Evolutionary conservation across 148 eudicot species (phyloP).

Genomic region (Fagopyrum homotropicum): DNA sequence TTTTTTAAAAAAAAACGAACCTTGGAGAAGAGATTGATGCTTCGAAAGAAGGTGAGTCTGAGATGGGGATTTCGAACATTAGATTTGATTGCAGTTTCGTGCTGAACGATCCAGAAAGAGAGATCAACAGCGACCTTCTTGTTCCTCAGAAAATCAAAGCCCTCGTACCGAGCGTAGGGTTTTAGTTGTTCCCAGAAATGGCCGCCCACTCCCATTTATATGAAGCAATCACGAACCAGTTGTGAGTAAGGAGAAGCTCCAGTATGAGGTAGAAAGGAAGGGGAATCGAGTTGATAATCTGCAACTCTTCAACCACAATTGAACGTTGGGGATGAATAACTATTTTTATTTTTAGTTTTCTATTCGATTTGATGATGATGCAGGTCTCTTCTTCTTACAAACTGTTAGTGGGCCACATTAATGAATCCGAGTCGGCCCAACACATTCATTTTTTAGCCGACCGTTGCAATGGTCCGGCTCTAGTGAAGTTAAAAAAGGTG

Average conservation of each 20-base stretch:
- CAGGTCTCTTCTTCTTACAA: not conserved
- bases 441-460: no score
- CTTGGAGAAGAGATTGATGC: constrained; percentile 84
- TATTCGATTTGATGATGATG: not conserved
- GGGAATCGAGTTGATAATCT: not conserved
- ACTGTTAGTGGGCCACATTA: not conserved
- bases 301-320: not conserved
- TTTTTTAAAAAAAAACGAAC: constrained; percentile 18
- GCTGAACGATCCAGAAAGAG: constrained; percentile 92
- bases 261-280: not conserved
- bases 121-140: constrained; percentile 88
- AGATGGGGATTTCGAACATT: constrained; percentile 59
- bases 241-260: no score
- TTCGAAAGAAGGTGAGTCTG: constrained; percentile 73
- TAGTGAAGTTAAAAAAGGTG: no score
- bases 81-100: constrained; percentile 66
- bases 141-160: constrained; percentile 66
- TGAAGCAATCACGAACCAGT: not conserved
- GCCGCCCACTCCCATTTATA: constrained; percentile 80
- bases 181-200: constrained; percentile 88
- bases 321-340: constrained; percentile 1
- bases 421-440: not conserved
- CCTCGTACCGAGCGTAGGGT: constrained; percentile 66
- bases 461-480: no score
- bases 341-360: not conserved